Conservation (phyloP, 2,329 filamentous ascomycete genomes). For the Trichoderma citrinoviride region DNA sequence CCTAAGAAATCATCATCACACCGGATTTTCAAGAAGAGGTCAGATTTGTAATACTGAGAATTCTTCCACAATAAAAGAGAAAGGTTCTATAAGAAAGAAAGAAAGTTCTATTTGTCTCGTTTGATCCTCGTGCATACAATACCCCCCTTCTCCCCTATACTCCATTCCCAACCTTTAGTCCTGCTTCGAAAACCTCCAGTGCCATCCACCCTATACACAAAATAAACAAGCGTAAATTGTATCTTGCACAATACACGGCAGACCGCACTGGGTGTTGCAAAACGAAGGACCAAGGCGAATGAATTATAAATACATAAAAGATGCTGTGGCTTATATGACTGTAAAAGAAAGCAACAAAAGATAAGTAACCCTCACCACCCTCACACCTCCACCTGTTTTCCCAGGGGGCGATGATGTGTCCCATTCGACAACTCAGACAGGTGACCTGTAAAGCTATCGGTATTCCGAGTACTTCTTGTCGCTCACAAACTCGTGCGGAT, state of each 20-base stretch:
- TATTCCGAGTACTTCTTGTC: slow-evolving; percentile 9
- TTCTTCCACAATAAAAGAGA: background rate
- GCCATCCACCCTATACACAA: background rate
- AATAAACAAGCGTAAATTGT: too few relatives aligned
- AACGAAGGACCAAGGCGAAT: slow-evolving; percentile 8
- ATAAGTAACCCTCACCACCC: background rate
- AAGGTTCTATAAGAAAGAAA: background rate
- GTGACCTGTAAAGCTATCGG: background rate
- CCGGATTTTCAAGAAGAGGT: too few relatives aligned
- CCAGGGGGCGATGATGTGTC: background rate
- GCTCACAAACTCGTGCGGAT: slow-evolving; percentile 7
- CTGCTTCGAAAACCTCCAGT: background rate
- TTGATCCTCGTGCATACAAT: slow-evolving; percentile 5
- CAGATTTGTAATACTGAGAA: too few relatives aligned
- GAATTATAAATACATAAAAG: slow-evolving; percentile 20
- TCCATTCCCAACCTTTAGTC: background rate
- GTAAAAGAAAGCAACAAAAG: background rate
- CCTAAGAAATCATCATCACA: too few relatives aligned
- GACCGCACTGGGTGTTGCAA: background rate
- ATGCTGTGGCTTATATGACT: slow-evolving; percentile 13
- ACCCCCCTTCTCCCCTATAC: background rate
- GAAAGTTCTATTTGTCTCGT: slow-evolving; percentile 9
- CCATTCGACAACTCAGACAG: background rate
- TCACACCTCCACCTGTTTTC: background rate
- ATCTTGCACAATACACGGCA: background rate